phyloP scores from a whole-genome alignment of 164 flowering plant species.

The Liriodendron chinense region DNA sequence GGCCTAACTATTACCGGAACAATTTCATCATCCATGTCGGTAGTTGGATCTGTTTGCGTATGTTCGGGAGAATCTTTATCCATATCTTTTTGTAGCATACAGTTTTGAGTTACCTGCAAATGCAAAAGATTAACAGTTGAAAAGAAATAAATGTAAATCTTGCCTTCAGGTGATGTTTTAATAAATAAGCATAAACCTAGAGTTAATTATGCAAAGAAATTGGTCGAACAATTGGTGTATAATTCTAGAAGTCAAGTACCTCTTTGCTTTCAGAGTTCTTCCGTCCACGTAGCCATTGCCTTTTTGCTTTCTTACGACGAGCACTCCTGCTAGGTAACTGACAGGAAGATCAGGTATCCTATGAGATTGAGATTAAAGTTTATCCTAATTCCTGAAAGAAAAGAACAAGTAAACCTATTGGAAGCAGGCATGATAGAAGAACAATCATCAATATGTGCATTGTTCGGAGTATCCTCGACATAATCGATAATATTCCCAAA shows the following conservation, averaged over 20 bases:
- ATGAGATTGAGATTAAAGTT: conserved; percentile 9
- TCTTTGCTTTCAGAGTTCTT: conserved; percentile 36
- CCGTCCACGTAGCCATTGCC: conserved; percentile 60
- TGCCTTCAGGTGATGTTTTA: background rate
- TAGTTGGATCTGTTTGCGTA: conserved; percentile 27
- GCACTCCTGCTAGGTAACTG: conserved; percentile 86
- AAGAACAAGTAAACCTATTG: background rate
- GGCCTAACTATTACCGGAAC: conserved; percentile 80
- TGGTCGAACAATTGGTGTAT: background rate
- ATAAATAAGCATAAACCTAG: background rate
- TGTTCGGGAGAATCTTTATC: conserved; percentile 15
- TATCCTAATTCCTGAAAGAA: background rate
- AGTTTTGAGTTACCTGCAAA: conserved; percentile 36
- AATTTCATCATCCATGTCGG: conserved; percentile 47
- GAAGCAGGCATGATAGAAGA: background rate
- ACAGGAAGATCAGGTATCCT: conserved; percentile 10
- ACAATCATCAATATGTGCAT: too few species aligned
- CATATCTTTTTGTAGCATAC: conserved; percentile 13
- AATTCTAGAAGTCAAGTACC: conserved; percentile 26
- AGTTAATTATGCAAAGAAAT: background rate
- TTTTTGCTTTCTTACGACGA: conserved; percentile 76
- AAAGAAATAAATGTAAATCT: background rate
- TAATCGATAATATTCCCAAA: too few species aligned
- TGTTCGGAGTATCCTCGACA: too few species aligned
- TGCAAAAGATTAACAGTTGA: background rate